Base-by-base conservation (phyloP, 306 rosid genomes). In the Quercus glauca region DNA sequence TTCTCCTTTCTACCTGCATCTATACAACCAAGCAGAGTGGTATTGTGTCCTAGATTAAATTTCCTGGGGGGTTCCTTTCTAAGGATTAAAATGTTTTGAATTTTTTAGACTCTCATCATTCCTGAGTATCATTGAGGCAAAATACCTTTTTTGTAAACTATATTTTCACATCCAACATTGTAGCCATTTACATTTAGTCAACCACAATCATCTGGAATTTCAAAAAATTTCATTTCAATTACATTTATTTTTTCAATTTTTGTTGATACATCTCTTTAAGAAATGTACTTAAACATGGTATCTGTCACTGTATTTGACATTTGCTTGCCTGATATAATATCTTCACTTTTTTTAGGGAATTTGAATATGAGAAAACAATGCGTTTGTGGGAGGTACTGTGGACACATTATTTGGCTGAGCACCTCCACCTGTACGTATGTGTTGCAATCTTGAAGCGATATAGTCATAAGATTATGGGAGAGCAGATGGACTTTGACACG, bases 401-500 rank as follows among this genome's bases (percentile, higher is more conserved):
- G 99, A 89, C 98, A 11, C 96, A 91, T 80, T 84, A 93, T 81
- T 88, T 88, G 55, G 88, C 96, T 1, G 99, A 96, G 90, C 99
- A 96, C 86, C 84, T 96, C 78, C 99, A 96, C 87, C 90, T 96
- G 43, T 96, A 93, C 79, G 82, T 91, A 3, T 93, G 97, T 79
- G 98, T 96, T 51, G 98, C 97, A 11, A 78, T 96, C 82, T 85
- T 96, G 91, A 96, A 96, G 83, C 90, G 97, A 63, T 83, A 82
- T 74, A 96, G 96, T 13, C 75, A n/a, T 71, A 90, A 86, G 82
- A 96, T 96, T 84, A 90, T 93, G 37, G 93, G 91, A 72, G 98
- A 93, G 86, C 92, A 77, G 86, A 96, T 96, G 99, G 99, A 96
- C 88, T 96, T 96, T 3, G 99, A 96, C 88, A 85, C 92, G 43